Evolutionary conservation across 305 asterid genomes (phyloP).

Genomic region (Caryopteris hybrid): DNA sequence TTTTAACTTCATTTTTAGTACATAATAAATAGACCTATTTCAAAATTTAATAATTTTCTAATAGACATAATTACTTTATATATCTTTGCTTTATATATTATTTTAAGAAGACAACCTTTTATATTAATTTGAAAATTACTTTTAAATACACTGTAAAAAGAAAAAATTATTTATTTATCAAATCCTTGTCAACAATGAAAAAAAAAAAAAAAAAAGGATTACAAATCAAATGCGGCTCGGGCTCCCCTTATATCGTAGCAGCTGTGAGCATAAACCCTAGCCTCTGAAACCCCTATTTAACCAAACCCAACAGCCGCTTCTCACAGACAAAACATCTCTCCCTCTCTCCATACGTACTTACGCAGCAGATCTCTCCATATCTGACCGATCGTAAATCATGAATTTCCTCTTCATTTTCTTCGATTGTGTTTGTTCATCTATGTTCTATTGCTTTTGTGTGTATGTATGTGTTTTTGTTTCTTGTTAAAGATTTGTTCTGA

Average conservation of each 20-base stretch:
- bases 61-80: too few species aligned
- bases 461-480: background rate
- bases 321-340: background rate
- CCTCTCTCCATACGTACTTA: background rate
- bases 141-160: too few species aligned
- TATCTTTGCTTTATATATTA: too few species aligned
- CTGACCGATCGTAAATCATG: background rate
- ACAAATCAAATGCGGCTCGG: too few species aligned
- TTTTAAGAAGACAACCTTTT: too few species aligned
- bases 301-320: slow-evolving; percentile 8
- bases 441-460: background rate
- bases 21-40: too few species aligned
- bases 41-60: too few species aligned
- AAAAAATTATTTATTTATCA: too few species aligned
- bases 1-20: too few species aligned
- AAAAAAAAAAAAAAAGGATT: too few species aligned
- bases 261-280: slow-evolving; percentile 27
- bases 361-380: background rate
- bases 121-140: too few species aligned
- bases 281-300: slow-evolving; percentile 21
- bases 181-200: too few species aligned
- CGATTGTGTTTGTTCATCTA: background rate
- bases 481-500: background rate
- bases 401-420: background rate
- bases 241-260: background rate